phyloP scores from a whole-genome alignment of 176 grass and related monocot species.

The Bolboschoenus planiculmis region DNA sequence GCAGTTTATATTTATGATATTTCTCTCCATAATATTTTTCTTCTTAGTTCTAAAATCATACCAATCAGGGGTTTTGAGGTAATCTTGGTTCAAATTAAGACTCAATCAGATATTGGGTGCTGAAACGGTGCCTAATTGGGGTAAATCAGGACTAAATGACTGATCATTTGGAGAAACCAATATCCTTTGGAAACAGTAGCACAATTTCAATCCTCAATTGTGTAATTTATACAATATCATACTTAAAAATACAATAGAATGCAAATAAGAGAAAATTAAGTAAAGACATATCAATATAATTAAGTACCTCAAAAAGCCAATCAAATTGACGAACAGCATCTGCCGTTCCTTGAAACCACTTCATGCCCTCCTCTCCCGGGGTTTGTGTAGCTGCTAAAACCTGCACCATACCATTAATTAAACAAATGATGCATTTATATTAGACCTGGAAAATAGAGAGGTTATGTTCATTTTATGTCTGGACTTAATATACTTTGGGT shows the following conservation, averaged over 20 bases:
- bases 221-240: not conserved
- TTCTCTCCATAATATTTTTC: not conserved
- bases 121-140: not conserved
- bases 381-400: too few relatives aligned
- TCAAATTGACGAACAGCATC: slow-evolving; percentile 81
- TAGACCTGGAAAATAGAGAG: too few relatives aligned
- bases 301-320: slow-evolving; percentile 82
- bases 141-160: not conserved
- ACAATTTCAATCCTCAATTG: not conserved
- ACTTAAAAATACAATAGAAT: not conserved
- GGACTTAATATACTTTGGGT: too few relatives aligned
- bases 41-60: not conserved
- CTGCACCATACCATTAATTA: slow-evolving; percentile 34
- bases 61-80: not conserved
- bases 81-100: not conserved
- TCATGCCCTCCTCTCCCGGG: slow-evolving; percentile 57
- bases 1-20: not conserved
- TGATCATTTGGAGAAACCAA: not conserved
- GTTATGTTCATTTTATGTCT: not conserved
- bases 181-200: not conserved
- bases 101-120: not conserved
- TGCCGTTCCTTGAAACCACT: slow-evolving; percentile 93
- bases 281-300: not conserved
- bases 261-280: not conserved
- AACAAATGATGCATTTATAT: too few relatives aligned